These are phyloP conservation scores for Saturnispora sekii DNA, from an alignment of 805 yeast species.

Conservation along the genomic window DNA sequence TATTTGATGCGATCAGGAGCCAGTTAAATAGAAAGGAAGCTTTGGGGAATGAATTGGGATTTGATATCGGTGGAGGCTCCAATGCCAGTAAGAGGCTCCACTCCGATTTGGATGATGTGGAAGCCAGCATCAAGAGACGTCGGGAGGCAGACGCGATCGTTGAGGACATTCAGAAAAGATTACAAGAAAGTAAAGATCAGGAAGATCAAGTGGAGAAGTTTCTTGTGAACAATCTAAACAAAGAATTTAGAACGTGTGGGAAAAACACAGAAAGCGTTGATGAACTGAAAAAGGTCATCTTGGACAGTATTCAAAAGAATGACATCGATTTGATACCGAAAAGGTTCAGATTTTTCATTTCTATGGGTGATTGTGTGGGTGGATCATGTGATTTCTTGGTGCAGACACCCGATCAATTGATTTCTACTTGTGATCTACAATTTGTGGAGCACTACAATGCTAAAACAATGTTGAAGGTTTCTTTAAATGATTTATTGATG, in stretches of 20 bases:
- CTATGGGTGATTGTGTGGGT: not conserved
- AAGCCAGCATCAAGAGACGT: not conserved
- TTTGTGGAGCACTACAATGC: not conserved
- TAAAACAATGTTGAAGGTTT: too few relatives aligned
- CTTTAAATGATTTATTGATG: not conserved
- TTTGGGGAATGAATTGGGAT: slow-evolving; percentile 1
- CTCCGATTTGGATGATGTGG: not conserved
- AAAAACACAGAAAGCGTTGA: not conserved
- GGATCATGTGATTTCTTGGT: too few relatives aligned
- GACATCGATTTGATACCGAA: not conserved
- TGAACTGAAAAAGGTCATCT: not conserved
- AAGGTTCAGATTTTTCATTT: not conserved
- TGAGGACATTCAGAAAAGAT: not conserved
- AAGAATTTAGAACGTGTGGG: not conserved
- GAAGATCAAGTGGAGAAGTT: not conserved
- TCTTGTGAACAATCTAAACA: not conserved
- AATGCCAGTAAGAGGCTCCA: not conserved
- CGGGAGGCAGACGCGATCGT: not conserved
- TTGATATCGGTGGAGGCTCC: not conserved
- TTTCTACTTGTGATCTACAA: not conserved
- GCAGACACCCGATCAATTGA: too few relatives aligned
- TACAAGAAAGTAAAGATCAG: not conserved
- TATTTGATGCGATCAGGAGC: slow-evolving; percentile 1
- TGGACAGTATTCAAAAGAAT: not conserved
- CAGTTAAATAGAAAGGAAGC: not conserved